Evolutionary conservation across 306 rosid species (phyloP), one percentile per base, ranked within the genome.

Genomic region (Quercus ilex): DNA sequence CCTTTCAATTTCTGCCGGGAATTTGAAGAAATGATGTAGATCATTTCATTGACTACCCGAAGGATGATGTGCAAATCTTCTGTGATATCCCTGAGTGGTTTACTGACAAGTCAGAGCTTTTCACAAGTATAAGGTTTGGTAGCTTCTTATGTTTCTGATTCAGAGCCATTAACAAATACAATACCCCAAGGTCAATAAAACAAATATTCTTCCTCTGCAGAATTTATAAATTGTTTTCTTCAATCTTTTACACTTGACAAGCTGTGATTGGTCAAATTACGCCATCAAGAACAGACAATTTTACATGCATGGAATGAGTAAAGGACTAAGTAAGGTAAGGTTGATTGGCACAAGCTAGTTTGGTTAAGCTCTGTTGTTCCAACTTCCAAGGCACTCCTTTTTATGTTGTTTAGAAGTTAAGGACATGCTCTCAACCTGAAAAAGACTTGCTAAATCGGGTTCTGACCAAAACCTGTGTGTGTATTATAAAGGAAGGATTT

Each of bases 11-110:
- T 59, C 76, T 90, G 83, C 98, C 89, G 96, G 89, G 93, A 96
- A 79, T 96, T 96, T 81, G 97, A 93, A 86, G 98, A 93, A 79
- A 96, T 88, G 96, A 96, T 72, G 97, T 96, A 77, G 96, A 93
- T 79, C 99, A 96, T 88, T 96, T 96, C 86, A 96, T 93, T 85
- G 95, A 93, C 85, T 96, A 93, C 85, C 87, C 93, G 82, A 96
- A 90, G 85, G 84, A 93, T 87, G 99, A 96, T 62, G 98, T 96
- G 38, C 91, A 87, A n/a, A 93, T 96, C 82, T 94, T 96, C 80
- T 98, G 97, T 74, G 98, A 93, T 84, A 96, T 93, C 74, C 99
- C 98, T 2, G 89, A 85, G 56, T 93, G 99, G 98, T 96, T 96
- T 86, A 96, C 98, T 28, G 99, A 96, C 88, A 93, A 92, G 88